phyloP scores from a whole-genome alignment of 768 basidiomycete genomes.

The Serendipita sp. region DNA sequence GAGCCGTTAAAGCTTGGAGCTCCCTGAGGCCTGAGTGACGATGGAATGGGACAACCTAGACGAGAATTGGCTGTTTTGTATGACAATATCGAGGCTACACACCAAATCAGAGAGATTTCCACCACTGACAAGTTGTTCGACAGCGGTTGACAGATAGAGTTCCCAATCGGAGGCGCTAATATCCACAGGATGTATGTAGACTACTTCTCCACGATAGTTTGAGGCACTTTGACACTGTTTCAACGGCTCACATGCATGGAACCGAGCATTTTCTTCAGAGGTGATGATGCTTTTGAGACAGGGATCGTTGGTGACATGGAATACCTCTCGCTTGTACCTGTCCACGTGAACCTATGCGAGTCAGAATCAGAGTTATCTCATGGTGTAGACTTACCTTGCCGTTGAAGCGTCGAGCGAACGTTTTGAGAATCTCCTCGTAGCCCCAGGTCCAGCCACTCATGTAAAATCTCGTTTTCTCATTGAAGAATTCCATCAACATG shows the following conservation, averaged over 20 bases:
- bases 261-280: conserved; percentile 49
- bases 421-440: conserved; percentile 82
- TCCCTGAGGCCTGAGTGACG: conserved; percentile 85
- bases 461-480: conserved; percentile 58
- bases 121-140: conserved; percentile 27
- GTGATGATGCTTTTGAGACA: conserved; percentile 47
- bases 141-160: conserved; percentile 30
- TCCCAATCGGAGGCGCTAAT: conserved; percentile 48
- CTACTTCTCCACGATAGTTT: conserved; percentile 34
- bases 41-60: conserved; percentile 63
- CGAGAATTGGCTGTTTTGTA: neutral
- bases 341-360: conserved; percentile 66
- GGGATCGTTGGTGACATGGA: conserved; percentile 40
- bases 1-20: conserved; percentile 57
- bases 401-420: conserved; percentile 49
- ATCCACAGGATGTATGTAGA: conserved; percentile 73
- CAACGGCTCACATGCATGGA: conserved; percentile 88
- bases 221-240: conserved; percentile 51
- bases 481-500: conserved; percentile 52
- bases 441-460: conserved; percentile 95
- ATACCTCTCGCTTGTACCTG: conserved; percentile 68
- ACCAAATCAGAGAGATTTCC: conserved; percentile 51
- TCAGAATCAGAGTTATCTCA: neutral
- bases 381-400: conserved; percentile 30
- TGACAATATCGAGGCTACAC: neutral